Conservation (phyloP, 2,329 filamentous ascomycete species). For the Aureobasidium sp. region DNA sequence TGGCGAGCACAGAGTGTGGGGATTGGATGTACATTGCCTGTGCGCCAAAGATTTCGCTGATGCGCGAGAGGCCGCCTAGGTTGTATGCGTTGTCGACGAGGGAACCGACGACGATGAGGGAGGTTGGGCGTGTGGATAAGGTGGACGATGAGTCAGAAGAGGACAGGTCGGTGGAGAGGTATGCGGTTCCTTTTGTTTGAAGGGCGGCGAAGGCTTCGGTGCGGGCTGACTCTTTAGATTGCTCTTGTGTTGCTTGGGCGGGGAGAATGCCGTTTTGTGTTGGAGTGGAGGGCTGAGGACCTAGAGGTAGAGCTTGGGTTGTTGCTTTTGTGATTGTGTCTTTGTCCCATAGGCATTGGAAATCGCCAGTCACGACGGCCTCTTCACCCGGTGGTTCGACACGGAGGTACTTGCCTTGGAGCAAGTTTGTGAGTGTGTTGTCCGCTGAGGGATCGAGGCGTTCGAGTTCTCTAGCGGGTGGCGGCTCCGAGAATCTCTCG, state of each 20-base stretch:
- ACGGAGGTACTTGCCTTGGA: conserved; percentile 39
- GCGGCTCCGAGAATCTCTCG: conserved; percentile 36
- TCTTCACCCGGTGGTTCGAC: conserved; percentile 37
- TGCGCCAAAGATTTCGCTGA: conserved; percentile 46
- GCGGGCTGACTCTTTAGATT: conserved; percentile 13
- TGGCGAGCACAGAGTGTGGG: conserved; percentile 33
- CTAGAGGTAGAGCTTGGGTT: conserved; percentile 24
- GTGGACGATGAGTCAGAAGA: conserved; percentile 17
- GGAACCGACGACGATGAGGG: conserved; percentile 44
- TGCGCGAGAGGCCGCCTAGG: conserved; percentile 44
- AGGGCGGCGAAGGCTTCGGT: conserved; percentile 29
- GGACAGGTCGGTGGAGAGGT: conserved; percentile 31
- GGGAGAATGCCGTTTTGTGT: not conserved
- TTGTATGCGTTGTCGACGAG: conserved; percentile 46
- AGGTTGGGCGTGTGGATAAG: conserved; percentile 23
- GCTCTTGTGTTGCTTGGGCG: conserved; percentile 16
- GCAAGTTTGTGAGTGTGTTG: conserved; percentile 38
- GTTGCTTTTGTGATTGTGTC: conserved; percentile 18
- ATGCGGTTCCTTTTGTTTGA: conserved; percentile 46
- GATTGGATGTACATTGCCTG: conserved; percentile 38
- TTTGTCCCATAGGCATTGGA: conserved; percentile 30
- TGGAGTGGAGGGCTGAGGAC: conserved; percentile 17
- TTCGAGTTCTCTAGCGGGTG: conserved; percentile 32
- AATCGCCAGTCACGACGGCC: conserved; percentile 34
- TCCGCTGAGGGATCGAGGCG: conserved; percentile 38